Evolutionary conservation across 441 rosid genomes (phyloP).

Genomic region (Populus trichocarpa): DNA sequence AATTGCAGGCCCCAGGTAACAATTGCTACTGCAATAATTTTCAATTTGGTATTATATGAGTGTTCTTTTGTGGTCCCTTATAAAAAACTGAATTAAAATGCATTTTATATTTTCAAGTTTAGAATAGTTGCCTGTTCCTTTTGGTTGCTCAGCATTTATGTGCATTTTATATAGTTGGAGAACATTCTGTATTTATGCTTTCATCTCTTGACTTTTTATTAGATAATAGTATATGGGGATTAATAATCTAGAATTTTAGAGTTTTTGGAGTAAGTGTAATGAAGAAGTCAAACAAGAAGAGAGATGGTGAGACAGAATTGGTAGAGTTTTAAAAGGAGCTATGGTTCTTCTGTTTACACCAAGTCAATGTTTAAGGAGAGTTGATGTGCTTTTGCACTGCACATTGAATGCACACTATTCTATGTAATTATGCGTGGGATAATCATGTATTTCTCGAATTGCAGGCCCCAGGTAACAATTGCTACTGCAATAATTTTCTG

Average conservation of each 20-base stretch:
- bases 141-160: background rate
- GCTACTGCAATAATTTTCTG: conserved; percentile 95
- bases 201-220: background rate
- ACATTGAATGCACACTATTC: background rate
- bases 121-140: background rate
- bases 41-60: conserved; percentile 19
- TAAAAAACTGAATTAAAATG: background rate
- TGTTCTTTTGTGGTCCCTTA: background rate
- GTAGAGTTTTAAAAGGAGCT: background rate
- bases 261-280: background rate
- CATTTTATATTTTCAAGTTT: background rate
- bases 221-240: background rate
- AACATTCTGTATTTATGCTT: background rate
- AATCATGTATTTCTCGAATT: conserved; percentile 13
- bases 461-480: conserved; percentile 93
- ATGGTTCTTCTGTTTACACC: background rate
- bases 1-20: conserved; percentile 87
- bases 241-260: background rate
- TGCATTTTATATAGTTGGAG: background rate
- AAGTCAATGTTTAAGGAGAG: background rate
- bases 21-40: conserved; percentile 90
- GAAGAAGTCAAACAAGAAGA: background rate
- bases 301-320: background rate
- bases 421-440: background rate
- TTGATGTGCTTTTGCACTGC: background rate